Evolutionary conservation across 2,329 filamentous ascomycete genomes (phyloP).

Genomic region (Phialocephala sp.): DNA sequence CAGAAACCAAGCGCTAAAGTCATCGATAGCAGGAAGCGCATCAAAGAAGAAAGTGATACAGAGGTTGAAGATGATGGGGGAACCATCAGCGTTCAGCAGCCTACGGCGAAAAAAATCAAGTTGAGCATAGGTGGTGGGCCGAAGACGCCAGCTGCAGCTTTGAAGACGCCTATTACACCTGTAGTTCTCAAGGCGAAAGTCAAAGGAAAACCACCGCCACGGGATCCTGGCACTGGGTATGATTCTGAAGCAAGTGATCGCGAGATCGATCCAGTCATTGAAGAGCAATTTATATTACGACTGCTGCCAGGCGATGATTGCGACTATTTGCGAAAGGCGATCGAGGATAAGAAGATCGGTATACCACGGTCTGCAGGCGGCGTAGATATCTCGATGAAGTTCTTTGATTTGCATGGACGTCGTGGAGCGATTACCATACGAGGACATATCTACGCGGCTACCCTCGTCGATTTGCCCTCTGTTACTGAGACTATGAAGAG

Average conservation of each 20-base stretch:
- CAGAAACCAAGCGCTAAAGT: conserved; percentile 64
- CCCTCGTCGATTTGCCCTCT: conserved; percentile 71
- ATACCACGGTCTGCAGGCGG: conserved; percentile 66
- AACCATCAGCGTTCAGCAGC: conserved; percentile 36
- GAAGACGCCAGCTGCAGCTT: background rate
- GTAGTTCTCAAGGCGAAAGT: conserved; percentile 61
- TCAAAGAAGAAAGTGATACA: conserved; percentile 60
- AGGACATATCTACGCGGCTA: conserved; percentile 66
- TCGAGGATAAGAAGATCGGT: conserved; percentile 80
- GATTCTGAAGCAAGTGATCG: conserved; percentile 94
- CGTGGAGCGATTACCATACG: conserved; percentile 66
- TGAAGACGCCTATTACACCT: conserved; percentile 44
- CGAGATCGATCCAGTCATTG: conserved; percentile 85
- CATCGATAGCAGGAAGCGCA: conserved; percentile 62
- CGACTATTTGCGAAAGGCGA: conserved; percentile 78
- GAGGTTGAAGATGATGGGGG: conserved; percentile 49
- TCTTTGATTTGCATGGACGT: conserved; percentile 70
- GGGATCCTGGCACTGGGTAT: conserved; percentile 85
- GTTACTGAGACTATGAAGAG: conserved; percentile 77
- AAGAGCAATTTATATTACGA: conserved; percentile 87
- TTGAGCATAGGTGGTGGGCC: conserved; percentile 35
- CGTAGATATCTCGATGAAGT: conserved; percentile 80
- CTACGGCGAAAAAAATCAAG: conserved; percentile 54
- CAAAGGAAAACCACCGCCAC: conserved; percentile 70
- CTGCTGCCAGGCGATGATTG: conserved; percentile 87